Base-by-base conservation (phyloP, 257 asterid genomes). In the Fraxinus cuspidata region DNA sequence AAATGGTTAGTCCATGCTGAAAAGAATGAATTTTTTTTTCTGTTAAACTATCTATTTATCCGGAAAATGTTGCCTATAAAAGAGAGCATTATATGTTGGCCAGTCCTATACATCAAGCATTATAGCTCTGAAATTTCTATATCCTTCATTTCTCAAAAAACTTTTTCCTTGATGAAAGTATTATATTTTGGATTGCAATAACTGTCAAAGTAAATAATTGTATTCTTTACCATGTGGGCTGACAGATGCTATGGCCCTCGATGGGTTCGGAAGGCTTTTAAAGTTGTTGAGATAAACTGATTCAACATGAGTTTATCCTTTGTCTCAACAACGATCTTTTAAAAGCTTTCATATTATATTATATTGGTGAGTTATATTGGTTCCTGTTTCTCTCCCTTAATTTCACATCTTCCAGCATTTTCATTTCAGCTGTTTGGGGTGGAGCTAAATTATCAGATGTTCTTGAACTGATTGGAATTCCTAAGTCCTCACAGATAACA, bases 401-500 rank as follows among this genome's bases (percentile, higher is more conserved):
- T 29, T 63, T 80, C 63, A 13, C 56, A 40, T 79, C 79, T 73
- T 77, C 25, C 23, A 74, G 77, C 49, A 40, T 83, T 74, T 51
- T 47, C 72, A 40, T 75, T 85, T 79, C 94, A 96, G 99, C 98
- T 85, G 89, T 89, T 69, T 96, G 99, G 99, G 85, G 88, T 83
- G 99, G 99, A 56, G 98, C 97, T 72, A 93, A 87, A 88, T 83
- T 96, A 86, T 89, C 96, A 16, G 99, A 96, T 85, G 98, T 93
- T 78, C 97, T 96, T 23, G 92, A 90, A 83, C 90, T 92, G 77
- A 81, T 87, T 75, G 97, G 98, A 77, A 87, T 95, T 80, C 92
- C 92, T 1, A 90, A 89, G 84, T 82, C 85, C 86, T 84, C 97
- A 3, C 83, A 73, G 74, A 75, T 63, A 64, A 89, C 97, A 19